Percentiles rank a stretch among this genome's conserved stretches.
phyloP scores from a whole-genome alignment of 768 basidiomycete species.

The Mycena olivaceomarginata region DNA sequence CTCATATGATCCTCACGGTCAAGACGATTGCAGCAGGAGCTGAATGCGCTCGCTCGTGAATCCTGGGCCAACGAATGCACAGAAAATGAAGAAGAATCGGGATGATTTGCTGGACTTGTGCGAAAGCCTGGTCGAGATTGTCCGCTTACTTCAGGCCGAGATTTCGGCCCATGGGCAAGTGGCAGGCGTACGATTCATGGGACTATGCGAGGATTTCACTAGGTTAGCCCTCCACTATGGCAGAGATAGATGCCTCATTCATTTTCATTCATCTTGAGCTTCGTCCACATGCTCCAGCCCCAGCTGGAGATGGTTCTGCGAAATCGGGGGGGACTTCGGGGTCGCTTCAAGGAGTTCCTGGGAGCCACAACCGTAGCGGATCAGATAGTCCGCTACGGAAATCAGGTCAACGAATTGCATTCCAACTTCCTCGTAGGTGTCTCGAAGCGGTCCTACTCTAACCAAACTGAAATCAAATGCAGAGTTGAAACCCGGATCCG shows the following conservation, averaged over 20 bases:
- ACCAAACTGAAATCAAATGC: background rate
- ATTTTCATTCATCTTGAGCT: background rate
- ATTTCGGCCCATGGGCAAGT: background rate
- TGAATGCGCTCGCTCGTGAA: background rate
- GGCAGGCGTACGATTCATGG: background rate
- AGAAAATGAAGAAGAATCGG: conserved; percentile 20
- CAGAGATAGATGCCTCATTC: too few species aligned
- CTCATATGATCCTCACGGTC: too few species aligned
- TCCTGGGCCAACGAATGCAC: background rate
- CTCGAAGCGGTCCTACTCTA: background rate
- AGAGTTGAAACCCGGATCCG: too few species aligned
- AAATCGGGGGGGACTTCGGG: background rate
- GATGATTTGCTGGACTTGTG: conserved; percentile 11
- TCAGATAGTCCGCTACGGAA: conserved; percentile 7
- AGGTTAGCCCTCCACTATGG: background rate
- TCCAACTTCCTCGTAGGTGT: background rate
- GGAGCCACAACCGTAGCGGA: background rate
- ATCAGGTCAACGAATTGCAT: conserved; percentile 2
- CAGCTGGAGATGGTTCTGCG: background rate
- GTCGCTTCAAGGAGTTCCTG: background rate
- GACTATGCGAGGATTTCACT: background rate
- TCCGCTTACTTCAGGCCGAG: background rate
- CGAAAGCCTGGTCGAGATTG: background rate
- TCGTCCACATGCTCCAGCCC: background rate
- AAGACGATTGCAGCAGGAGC: background rate